These are phyloP conservation scores for Exophiala sideris DNA, from an alignment of 2,329 filamentous ascomycete species.

Conservation along the genomic window DNA sequence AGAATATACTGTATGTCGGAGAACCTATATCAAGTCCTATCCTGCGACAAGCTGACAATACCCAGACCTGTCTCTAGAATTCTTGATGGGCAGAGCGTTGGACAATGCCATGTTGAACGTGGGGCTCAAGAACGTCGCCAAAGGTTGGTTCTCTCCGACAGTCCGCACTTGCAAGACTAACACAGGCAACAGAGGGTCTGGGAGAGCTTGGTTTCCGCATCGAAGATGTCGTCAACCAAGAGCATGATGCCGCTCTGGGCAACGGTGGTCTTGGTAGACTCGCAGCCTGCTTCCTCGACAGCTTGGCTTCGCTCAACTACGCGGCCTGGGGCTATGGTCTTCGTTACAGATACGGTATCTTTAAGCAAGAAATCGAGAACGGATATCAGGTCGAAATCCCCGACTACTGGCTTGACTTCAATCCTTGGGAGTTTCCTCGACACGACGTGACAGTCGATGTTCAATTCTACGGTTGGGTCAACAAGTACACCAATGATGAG, in stretches of 20 bases:
- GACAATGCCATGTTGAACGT: constrained; percentile 99
- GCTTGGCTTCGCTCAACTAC: constrained; percentile 88
- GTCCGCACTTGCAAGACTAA: constrained; percentile 27
- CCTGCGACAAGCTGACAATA: constrained; percentile 3
- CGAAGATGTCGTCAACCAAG: constrained; percentile 90
- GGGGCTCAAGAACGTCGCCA: constrained; percentile 78
- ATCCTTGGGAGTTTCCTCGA: constrained; percentile 96
- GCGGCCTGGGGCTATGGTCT: constrained; percentile 97
- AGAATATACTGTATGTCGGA: constrained; percentile 72
- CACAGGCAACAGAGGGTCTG: constrained; percentile 64
- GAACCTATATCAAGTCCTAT: not conserved
- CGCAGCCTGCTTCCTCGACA: constrained; percentile 95
- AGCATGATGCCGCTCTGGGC: constrained; percentile 92
- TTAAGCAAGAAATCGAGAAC: constrained; percentile 98
- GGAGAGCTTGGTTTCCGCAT: constrained; percentile 90
- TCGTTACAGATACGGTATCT: constrained; percentile 94
- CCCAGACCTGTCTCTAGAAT: constrained; percentile 84
- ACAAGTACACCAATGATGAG: constrained; percentile 68
- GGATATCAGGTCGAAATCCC: constrained; percentile 98
- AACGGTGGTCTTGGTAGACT: constrained; percentile 94
- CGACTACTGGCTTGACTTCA: constrained; percentile 99
- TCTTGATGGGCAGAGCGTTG: constrained; percentile 91
- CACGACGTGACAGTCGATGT: constrained; percentile 93
- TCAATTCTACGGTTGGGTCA: constrained; percentile 88
- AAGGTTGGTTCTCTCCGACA: constrained; percentile 53